Conservation (phyloP, 2,329 filamentous ascomycete genomes). For the Sporothrix phasma region DNA sequence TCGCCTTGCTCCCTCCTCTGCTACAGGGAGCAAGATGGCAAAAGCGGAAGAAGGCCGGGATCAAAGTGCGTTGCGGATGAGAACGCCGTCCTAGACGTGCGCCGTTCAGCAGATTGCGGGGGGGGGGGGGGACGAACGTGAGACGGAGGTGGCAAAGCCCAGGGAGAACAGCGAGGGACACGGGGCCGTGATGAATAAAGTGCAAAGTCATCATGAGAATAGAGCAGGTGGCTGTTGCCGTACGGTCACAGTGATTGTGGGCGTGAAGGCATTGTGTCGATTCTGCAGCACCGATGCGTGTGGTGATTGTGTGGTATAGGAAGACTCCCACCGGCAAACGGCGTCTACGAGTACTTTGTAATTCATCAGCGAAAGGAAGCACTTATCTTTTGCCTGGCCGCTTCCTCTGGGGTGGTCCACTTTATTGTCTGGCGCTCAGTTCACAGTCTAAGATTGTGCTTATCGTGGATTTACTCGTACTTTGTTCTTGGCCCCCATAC, state of each 20-base stretch:
- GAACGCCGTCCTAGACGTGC: neutral
- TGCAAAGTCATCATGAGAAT: neutral
- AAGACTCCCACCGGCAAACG: neutral
- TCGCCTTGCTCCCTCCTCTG: neutral
- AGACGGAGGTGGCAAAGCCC: neutral
- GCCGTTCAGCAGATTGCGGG: neutral
- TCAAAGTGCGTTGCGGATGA: neutral
- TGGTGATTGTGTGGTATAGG: neutral
- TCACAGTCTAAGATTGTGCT: too few relatives aligned
- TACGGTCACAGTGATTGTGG: neutral
- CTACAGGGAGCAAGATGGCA: neutral
- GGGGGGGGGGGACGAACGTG: neutral
- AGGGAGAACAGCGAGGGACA: slow-evolving; percentile 1
- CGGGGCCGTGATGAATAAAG: neutral
- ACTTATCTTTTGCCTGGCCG: neutral
- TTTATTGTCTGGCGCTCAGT: neutral
- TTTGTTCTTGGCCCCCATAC: too few relatives aligned
- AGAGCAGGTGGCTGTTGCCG: neutral
- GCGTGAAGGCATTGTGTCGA: too few relatives aligned
- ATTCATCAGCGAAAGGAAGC: neutral
- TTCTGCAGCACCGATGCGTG: too few relatives aligned
- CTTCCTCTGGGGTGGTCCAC: neutral
- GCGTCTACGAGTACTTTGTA: too few relatives aligned
- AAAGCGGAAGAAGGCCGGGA: neutral
- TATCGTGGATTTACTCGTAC: too few relatives aligned